Conservation (phyloP, 176 grass and related monocot genomes). For the Avena sativa region DNA sequence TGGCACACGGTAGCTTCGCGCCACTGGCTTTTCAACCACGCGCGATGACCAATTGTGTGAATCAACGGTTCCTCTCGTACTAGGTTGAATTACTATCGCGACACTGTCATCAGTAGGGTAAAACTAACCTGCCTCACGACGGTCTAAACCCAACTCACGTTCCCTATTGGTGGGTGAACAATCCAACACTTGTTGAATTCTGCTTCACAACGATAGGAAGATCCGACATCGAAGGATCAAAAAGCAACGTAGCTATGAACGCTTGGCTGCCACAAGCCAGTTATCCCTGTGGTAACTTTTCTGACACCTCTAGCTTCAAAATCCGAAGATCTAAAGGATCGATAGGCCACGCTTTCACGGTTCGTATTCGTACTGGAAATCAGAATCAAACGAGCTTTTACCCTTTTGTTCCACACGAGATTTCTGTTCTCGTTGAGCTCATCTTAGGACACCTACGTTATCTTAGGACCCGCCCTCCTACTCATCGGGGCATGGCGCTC, state of each 20-base stretch:
- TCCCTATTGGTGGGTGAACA: no score
- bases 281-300: slow-evolving; percentile 84
- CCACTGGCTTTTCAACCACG: slow-evolving; percentile 74
- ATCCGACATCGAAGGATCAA: background rate
- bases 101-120: no score
- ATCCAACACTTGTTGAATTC: no score
- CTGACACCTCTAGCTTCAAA: slow-evolving; percentile 49
- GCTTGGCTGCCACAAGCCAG: slow-evolving; percentile 74
- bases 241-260: background rate
- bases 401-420: background rate
- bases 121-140: no score
- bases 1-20: slow-evolving; percentile 66
- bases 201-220: no score
- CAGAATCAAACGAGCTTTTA: slow-evolving; percentile 78
- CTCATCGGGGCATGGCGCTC: no score
- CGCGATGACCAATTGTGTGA: slow-evolving; percentile 65
- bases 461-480: no score
- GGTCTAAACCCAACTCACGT: no score
- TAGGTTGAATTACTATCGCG: background rate
- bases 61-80: slow-evolving; percentile 37
- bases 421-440: slow-evolving; percentile 58
- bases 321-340: slow-evolving; percentile 73
- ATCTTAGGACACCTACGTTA: slow-evolving; percentile 71
- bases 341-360: slow-evolving; percentile 73
- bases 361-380: slow-evolving; percentile 69